Conservation (phyloP, 805 yeast species). For the Candida broadrunensis region DNA sequence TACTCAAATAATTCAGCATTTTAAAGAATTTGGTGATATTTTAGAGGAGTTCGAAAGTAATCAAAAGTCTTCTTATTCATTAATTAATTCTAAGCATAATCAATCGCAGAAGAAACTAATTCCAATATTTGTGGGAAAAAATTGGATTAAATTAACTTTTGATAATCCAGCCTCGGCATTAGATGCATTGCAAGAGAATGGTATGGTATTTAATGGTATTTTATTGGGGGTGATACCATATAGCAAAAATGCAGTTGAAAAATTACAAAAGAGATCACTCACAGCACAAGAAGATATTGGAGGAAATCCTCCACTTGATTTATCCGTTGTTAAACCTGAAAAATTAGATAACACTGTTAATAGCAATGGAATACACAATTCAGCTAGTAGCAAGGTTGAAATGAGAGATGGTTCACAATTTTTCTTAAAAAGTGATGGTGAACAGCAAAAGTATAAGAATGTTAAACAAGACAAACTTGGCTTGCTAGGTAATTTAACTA, state of each 20-base stretch:
- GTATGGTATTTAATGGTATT: constrained; percentile 63
- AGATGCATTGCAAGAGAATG: constrained; percentile 84
- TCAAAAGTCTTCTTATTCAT: constrained; percentile 7
- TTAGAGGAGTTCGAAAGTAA: constrained; percentile 64
- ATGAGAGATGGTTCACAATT: constrained; percentile 39
- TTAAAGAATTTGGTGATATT: constrained; percentile 75
- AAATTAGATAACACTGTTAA: constrained; percentile 1
- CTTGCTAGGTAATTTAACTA: constrained; percentile 27
- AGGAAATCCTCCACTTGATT: constrained; percentile 17
- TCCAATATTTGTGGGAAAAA: constrained; percentile 80
- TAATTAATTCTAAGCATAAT: constrained; percentile 6
- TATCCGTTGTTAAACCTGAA: constrained; percentile 1
- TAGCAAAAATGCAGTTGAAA: constrained; percentile 57
- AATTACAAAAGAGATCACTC: constrained; percentile 46
- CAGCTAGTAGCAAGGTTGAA: constrained; percentile 22
- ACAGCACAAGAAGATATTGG: constrained; percentile 49
- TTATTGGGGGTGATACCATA: constrained; percentile 71
- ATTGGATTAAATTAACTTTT: constrained; percentile 91
- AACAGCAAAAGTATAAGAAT: constrained; percentile 6
- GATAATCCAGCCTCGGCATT: constrained; percentile 70
- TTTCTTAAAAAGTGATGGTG: constrained; percentile 22
- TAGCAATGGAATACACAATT: neutral
- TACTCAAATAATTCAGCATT: constrained; percentile 63
- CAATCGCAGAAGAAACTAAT: constrained; percentile 16
- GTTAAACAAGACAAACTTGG: constrained; percentile 27